phyloP scores from a whole-genome alignment of 345 rosid genomes.

The Arabis alpina region DNA sequence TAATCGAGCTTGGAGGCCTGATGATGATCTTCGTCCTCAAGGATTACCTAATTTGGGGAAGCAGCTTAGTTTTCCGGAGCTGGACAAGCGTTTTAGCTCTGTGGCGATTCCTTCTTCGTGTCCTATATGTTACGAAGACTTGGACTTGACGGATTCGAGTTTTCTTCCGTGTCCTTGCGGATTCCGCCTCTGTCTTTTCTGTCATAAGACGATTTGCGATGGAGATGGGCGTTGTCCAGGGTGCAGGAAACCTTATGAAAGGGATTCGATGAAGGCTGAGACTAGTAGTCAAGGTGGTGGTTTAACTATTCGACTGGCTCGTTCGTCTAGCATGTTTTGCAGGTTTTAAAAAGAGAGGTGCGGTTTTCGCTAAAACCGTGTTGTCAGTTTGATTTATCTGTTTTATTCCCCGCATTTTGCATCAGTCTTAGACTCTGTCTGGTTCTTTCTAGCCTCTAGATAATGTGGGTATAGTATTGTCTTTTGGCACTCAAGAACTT shows the following conservation, averaged over 20 bases:
- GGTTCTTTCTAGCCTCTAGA: conserved; percentile 41
- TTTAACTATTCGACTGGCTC: conserved; percentile 59
- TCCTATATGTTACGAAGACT: conserved; percentile 85
- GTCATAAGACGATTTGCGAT: conserved; percentile 91
- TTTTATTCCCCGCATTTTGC: conserved; percentile 39
- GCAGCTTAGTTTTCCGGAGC: conserved; percentile 62
- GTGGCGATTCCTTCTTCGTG: conserved; percentile 53
- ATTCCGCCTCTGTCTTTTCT: conserved; percentile 87
- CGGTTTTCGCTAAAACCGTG: conserved; percentile 41
- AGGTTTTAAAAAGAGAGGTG: conserved; percentile 60
- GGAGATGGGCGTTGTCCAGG: conserved; percentile 99
- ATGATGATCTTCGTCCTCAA: conserved; percentile 80
- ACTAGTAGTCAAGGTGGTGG: conserved; percentile 60
- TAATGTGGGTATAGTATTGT: conserved; percentile 56
- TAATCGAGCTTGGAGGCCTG: conserved; percentile 76
- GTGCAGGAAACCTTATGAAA: conserved; percentile 81
- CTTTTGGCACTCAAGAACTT: conserved; percentile 55
- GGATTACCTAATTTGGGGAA: conserved; percentile 74
- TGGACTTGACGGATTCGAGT: conserved; percentile 79
- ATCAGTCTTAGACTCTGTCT: conserved; percentile 47
- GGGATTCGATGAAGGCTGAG: conserved; percentile 52
- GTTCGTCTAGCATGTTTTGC: conserved; percentile 82
- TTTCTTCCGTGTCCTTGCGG: conserved; percentile 92
- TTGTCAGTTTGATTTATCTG: conserved; percentile 48
- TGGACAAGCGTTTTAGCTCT: conserved; percentile 49